Evolutionary conservation across 768 basidiomycete species (phyloP).

Genomic region (Naganishia onofrii): DNA sequence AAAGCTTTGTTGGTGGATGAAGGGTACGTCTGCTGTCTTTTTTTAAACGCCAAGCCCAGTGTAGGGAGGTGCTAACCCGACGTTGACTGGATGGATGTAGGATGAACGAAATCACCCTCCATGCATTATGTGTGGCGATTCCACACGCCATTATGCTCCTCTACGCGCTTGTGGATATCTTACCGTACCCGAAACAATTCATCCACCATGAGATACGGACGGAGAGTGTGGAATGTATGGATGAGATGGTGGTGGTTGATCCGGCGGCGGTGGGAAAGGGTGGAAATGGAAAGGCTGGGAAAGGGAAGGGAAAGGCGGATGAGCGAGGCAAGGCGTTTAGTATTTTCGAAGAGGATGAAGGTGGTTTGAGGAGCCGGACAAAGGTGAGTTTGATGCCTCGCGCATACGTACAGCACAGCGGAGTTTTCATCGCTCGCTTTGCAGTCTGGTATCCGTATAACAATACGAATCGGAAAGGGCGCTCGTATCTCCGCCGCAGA

Average conservation of each 20-base stretch:
- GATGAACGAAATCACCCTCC: conserved; percentile 42
- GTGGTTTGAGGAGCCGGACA: background rate
- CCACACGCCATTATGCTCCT: conserved; percentile 50
- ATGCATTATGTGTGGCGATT: conserved; percentile 50
- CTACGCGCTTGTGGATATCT: conserved; percentile 48
- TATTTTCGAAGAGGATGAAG: conserved; percentile 20
- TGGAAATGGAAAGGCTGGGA: background rate
- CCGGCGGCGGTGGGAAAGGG: background rate
- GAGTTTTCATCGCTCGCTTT: background rate
- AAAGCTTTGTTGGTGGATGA: conserved; percentile 49
- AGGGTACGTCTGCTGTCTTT: conserved; percentile 41
- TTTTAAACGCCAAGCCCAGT: background rate
- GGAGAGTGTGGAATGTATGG: conserved; percentile 44
- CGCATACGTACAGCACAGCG: background rate
- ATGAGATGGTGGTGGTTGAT: conserved; percentile 39
- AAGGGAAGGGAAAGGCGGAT: too few relatives aligned
- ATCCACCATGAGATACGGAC: conserved; percentile 51
- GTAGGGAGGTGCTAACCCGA: background rate
- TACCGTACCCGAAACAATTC: conserved; percentile 46
- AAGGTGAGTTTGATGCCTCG: background rate
- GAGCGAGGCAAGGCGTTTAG: background rate
- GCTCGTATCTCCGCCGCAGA: conserved; percentile 26
- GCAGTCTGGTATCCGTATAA: conserved; percentile 14
- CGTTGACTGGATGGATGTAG: conserved; percentile 25
- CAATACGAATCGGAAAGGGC: conserved; percentile 30